Conservation (phyloP, 75 land plant species). For the Sequoiadendron giganteum region DNA sequence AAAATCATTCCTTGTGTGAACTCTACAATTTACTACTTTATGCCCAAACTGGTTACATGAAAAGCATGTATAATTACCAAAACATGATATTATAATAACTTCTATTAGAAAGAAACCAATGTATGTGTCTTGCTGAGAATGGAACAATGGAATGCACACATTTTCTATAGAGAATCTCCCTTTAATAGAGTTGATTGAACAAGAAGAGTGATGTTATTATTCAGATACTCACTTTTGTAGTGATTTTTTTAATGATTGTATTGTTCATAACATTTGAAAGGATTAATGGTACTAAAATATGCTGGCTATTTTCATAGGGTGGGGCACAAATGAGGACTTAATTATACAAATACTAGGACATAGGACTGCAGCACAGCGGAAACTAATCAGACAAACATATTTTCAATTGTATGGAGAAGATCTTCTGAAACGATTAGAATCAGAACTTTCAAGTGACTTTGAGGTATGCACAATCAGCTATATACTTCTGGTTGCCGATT, state of each 20-base stretch:
- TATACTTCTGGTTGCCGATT: not conserved
- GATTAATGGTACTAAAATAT: not conserved
- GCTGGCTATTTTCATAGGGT: conserved; percentile 24
- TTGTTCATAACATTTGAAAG: not conserved
- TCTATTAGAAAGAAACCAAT: not conserved
- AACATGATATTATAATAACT: not conserved
- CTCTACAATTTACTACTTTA: too few relatives aligned
- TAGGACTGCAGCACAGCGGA: conserved; percentile 48
- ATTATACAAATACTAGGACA: conserved; percentile 65
- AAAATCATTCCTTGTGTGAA: too few relatives aligned
- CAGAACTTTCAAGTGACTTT: conserved; percentile 60
- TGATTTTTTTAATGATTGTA: not conserved
- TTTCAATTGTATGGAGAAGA: conserved; percentile 39
- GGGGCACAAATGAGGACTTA: conserved; percentile 54
- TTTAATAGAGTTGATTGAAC: not conserved
- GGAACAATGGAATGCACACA: not conserved
- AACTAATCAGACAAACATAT: conserved; percentile 42
- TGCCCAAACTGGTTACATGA: not conserved
- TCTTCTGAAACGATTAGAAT: conserved; percentile 39
- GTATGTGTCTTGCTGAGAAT: not conserved
- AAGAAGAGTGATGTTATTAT: not conserved
- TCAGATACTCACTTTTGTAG: not conserved
- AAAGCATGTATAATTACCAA: not conserved
- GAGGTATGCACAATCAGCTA: conserved; percentile 35
- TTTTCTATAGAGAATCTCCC: not conserved